phyloP scores from a whole-genome alignment of 2,329 filamentous ascomycete species.

The Arthrobotrys pseudoclavata region DNA sequence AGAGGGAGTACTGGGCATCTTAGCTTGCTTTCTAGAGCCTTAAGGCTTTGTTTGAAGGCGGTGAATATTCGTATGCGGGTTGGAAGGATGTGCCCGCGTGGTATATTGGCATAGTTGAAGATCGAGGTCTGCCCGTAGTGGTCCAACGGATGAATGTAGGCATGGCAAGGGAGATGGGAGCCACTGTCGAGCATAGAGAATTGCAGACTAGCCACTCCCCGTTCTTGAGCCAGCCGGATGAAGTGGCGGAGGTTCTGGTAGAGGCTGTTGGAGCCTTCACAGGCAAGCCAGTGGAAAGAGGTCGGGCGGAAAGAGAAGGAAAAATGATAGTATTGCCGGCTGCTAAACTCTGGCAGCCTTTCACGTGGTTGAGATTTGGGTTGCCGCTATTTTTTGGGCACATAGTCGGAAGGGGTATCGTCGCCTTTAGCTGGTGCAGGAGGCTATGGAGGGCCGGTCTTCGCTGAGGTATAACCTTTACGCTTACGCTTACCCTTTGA shows the following conservation, averaged over 20 bases:
- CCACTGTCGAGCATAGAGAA: slow-evolving; percentile 66
- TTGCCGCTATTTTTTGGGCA: slow-evolving; percentile 56
- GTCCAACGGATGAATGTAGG: slow-evolving; percentile 66
- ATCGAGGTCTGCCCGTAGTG: slow-evolving; percentile 67
- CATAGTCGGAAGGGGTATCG: slow-evolving; percentile 52
- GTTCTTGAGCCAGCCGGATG: slow-evolving; percentile 69
- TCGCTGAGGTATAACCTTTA: not conserved
- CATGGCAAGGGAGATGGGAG: slow-evolving; percentile 67
- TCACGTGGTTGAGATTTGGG: slow-evolving; percentile 60
- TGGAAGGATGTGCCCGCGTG: slow-evolving; percentile 70
- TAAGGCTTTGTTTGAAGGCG: slow-evolving; percentile 68
- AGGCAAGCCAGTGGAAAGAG: slow-evolving; percentile 43
- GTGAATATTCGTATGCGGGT: slow-evolving; percentile 68
- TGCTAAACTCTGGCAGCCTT: slow-evolving; percentile 45
- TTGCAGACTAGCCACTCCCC: slow-evolving; percentile 69
- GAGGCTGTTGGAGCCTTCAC: slow-evolving; percentile 66
- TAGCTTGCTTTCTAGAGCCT: slow-evolving; percentile 67
- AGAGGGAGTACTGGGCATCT: slow-evolving; percentile 67
- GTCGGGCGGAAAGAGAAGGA: not conserved
- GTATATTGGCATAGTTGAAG: slow-evolving; percentile 68
- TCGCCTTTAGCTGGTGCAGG: slow-evolving; percentile 46
- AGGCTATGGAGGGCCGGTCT: slow-evolving; percentile 38
- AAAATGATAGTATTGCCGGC: slow-evolving; percentile 39
- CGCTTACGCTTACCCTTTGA: not conserved
- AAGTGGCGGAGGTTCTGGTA: slow-evolving; percentile 66